A percentile compares a stretch with the other conserved stretches of the same genome.
Conservation (phyloP, 2,329 filamentous ascomycete genomes). For the Dothidotthia symphoricarpi region DNA sequence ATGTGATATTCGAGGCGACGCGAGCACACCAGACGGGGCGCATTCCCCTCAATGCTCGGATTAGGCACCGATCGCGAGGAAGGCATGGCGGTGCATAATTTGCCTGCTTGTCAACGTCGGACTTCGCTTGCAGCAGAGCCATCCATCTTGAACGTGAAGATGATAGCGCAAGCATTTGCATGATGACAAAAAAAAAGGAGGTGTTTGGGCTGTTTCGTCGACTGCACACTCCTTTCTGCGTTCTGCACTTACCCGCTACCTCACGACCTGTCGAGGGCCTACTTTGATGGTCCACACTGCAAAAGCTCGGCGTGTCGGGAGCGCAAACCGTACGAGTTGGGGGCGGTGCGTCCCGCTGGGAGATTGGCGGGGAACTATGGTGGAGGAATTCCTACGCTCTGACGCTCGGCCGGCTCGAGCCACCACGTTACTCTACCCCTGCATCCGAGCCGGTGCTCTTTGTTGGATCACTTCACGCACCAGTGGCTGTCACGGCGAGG, state of each 20-base stretch:
- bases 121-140: conserved; percentile 7
- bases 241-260: conserved; percentile 4
- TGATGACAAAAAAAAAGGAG: conserved; percentile 6
- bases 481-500: background rate
- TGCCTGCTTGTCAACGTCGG: conserved; percentile 5
- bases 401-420: conserved; percentile 15
- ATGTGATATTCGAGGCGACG: conserved; percentile 18
- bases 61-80: conserved; percentile 18
- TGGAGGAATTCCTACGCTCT: conserved; percentile 16
- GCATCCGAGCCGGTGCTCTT: conserved; percentile 20
- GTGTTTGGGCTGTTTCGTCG: conserved; percentile 22
- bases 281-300: too few relatives aligned
- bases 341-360: conserved; percentile 30
- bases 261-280: conserved; percentile 8
- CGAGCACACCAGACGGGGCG: conserved; percentile 26
- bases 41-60: conserved; percentile 12
- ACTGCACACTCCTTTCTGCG: conserved; percentile 5
- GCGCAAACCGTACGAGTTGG: conserved; percentile 15
- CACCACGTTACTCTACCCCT: conserved; percentile 20
- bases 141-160: conserved; percentile 1
- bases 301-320: background rate
- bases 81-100: conserved; percentile 27
- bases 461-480: conserved; percentile 12
- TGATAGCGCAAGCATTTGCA: conserved; percentile 8
- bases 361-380: conserved; percentile 18